Evolutionary conservation across 352 stramenopile genomes (phyloP).

Genomic region (Globisporangium nunn): DNA sequence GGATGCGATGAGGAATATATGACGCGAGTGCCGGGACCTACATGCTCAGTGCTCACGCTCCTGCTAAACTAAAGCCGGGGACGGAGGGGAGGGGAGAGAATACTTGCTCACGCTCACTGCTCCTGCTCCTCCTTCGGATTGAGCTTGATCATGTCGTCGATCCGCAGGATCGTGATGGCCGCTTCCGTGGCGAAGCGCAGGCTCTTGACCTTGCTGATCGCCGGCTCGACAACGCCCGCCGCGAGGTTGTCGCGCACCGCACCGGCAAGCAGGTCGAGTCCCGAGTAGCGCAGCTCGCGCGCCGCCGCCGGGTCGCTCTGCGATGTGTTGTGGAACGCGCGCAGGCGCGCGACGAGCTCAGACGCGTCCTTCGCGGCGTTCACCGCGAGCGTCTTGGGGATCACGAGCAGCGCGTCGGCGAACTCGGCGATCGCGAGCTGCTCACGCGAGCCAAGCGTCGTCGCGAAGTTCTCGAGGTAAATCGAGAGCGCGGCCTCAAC

Average conservation of each 20-base stretch:
- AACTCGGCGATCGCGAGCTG: slow-evolving; percentile 99
- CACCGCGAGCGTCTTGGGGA: slow-evolving; percentile 97
- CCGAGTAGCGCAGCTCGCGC: slow-evolving; percentile 78
- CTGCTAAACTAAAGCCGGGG: background rate
- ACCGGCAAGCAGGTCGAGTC: slow-evolving; percentile 96
- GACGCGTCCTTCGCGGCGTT: slow-evolving; percentile 99
- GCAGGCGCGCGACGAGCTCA: slow-evolving; percentile 96
- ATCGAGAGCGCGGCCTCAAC: slow-evolving; percentile 97
- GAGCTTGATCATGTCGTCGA: slow-evolving; percentile 98
- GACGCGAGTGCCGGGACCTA: slow-evolving; percentile 7
- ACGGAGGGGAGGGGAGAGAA: too few species aligned
- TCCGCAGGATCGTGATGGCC: slow-evolving; percentile 99
- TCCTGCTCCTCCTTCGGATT: slow-evolving; percentile 84
- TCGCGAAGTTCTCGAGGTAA: slow-evolving; percentile 98
- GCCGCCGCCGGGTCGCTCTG: slow-evolving; percentile 77
- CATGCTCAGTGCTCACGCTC: background rate
- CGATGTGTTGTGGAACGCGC: slow-evolving; percentile 94
- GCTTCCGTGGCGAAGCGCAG: slow-evolving; percentile 98
- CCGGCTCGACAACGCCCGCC: slow-evolving; percentile 97
- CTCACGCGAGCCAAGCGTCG: slow-evolving; percentile 93
- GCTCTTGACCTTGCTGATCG: slow-evolving; percentile 99
- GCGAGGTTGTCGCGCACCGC: slow-evolving; percentile 94
- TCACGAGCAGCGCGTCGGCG: slow-evolving; percentile 73
- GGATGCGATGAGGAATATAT: background rate
- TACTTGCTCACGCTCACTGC: slow-evolving; percentile 35